Base-by-base conservation (phyloP, 1,284 basidiomycete species). In the Ustilago esculenta region DNA sequence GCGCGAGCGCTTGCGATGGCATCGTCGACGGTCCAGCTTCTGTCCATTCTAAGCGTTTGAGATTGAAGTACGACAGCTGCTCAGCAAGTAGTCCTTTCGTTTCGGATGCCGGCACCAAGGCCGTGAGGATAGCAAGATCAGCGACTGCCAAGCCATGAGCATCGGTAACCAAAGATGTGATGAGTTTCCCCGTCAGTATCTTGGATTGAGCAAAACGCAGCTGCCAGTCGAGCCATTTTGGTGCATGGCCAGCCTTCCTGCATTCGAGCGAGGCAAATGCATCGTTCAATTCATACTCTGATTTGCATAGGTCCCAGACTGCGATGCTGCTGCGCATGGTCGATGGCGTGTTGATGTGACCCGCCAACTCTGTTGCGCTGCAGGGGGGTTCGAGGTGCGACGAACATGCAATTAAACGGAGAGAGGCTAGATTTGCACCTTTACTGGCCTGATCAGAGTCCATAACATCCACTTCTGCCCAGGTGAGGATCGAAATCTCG, bases 211-310 rank as follows among this genome's bases (percentile, higher is more conserved):
- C 50, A 35, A 58, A 58, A 1, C 54, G 48, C 14, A 61, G 35
- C 34, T 65, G 45, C 69, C 69, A 63, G 5, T 72, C 69, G 29
- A 52, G 39, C 58, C 51, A 59, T 23, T 54, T 58, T 6, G 63
- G 57, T 2, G 45, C 43, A 12, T 63, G 58, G 1, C 64, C 59
- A 5, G 54, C 52, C 43, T 72, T 72, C 24, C 55, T 46, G 43
- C 69, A 72, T 47, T 72, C 69, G 25, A 72, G 58, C 25, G 58
- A 54, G 14, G 43, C 39, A 23, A 72, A 72, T 5, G 69, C 69
- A 10, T 72, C 69, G 41, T 55, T 67, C 12, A 72, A 46, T 43
- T 59, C 69, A 39, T 54, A 50, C 21, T 59, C 58, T 14, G 47
- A 45, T 30, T 53, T 58, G 29, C 14, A 3, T 8, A 67, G 30